Conservation (phyloP, 208 protist genomes). For the Leishmania turanica region DNA sequence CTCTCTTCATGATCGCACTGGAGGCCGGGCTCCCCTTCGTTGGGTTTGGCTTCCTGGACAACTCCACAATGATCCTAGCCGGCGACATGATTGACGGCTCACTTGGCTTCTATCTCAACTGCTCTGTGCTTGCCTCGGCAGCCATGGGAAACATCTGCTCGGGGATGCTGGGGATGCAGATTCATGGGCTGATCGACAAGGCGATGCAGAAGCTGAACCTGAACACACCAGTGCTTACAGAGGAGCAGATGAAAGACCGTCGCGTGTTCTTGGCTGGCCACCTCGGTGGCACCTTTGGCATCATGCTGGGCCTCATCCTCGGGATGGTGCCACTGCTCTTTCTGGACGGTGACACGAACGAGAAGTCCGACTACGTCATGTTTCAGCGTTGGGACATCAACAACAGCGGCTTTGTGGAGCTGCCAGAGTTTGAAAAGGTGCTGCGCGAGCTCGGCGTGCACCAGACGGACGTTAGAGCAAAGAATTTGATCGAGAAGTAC, state of each 20-base stretch:
- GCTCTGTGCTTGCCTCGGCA: constrained; percentile 88
- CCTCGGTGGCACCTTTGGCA: constrained; percentile 88
- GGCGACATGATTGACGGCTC: constrained; percentile 89
- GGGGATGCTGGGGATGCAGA: constrained; percentile 89
- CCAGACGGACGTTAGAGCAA: constrained; percentile 39
- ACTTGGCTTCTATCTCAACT: constrained; percentile 90
- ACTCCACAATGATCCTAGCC: constrained; percentile 90
- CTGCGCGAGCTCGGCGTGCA: constrained; percentile 62
- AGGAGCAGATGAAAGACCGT: constrained; percentile 80
- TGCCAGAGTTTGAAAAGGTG: constrained; percentile 62
- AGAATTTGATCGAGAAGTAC: constrained; percentile 72
- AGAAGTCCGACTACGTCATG: constrained; percentile 79
- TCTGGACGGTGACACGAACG: constrained; percentile 63
- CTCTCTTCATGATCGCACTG: constrained; percentile 73
- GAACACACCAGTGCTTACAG: constrained; percentile 73
- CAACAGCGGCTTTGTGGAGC: constrained; percentile 75
- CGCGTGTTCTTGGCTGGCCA: constrained; percentile 89
- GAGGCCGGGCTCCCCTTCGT: constrained; percentile 90
- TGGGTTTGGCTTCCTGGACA: constrained; percentile 93
- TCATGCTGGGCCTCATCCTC: constrained; percentile 83
- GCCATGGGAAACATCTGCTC: constrained; percentile 93
- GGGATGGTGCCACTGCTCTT: constrained; percentile 89
- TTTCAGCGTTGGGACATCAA: constrained; percentile 82
- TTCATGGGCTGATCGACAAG: constrained; percentile 92
- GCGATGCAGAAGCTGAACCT: constrained; percentile 80